phyloP scores from a whole-genome alignment of 2,329 filamentous ascomycete species.

The Leptographium radiaticola region DNA sequence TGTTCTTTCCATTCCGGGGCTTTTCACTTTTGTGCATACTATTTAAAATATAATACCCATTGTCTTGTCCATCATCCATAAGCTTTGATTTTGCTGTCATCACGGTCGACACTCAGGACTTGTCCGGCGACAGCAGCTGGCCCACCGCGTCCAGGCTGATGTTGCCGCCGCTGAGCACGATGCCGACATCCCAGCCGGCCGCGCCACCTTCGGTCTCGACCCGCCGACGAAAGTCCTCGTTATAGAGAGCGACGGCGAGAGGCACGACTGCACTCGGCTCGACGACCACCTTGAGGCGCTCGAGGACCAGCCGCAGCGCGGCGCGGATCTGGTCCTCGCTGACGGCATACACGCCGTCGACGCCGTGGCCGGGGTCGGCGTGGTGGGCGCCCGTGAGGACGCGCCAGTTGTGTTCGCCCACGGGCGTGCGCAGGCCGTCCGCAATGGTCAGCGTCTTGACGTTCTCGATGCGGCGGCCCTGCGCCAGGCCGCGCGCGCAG shows the following conservation, averaged over 20 bases:
- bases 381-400: slow-evolving; percentile 43
- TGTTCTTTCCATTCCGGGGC: not conserved
- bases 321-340: slow-evolving; percentile 69
- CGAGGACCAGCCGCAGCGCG: slow-evolving; percentile 65
- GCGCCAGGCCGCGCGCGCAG: slow-evolving; percentile 54
- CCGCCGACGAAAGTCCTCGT: slow-evolving; percentile 66
- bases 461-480: slow-evolving; percentile 47
- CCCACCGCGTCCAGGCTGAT: slow-evolving; percentile 40
- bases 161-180: slow-evolving; percentile 50
- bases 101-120: not conserved
- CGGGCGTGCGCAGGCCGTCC: slow-evolving; percentile 74
- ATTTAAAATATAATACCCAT: not conserved
- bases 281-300: slow-evolving; percentile 81
- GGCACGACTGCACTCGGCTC: slow-evolving; percentile 82
- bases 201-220: slow-evolving; percentile 59
- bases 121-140: slow-evolving; percentile 27
- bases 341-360: slow-evolving; percentile 58
- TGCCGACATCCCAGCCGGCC: slow-evolving; percentile 57
- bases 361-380: slow-evolving; percentile 34
- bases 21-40: not conserved
- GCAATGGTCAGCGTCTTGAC: slow-evolving; percentile 75
- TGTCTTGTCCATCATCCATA: not conserved
- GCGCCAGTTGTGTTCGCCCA: slow-evolving; percentile 63
- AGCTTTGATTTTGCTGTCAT: too few species aligned
- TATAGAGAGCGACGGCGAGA: slow-evolving; percentile 68